Base-by-base conservation (phyloP, 2,329 filamentous ascomycete genomes). In the Dryadomyces quercivorus region DNA sequence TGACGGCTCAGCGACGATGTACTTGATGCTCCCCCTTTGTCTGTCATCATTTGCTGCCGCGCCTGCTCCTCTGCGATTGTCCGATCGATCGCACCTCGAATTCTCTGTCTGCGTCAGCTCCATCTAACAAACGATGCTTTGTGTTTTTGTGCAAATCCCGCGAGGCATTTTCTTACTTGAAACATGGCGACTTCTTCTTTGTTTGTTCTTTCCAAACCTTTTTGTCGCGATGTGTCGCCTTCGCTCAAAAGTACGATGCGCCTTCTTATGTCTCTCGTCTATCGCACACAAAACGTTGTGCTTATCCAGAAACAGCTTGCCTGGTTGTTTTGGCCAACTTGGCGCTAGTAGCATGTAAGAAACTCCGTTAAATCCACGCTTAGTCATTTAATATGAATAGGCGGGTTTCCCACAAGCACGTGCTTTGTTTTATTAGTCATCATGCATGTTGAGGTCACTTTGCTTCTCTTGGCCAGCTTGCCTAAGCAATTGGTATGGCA, bases 21-120 rank as follows among this genome's bases (percentile, higher is more conserved):
- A 62, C 70, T 63, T 55, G 53, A 51, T 1, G 53, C 69, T 69
- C 61, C 67, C 63, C 62, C 70, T 52, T 74, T 72, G 5, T 74
- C 66, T 59, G 74, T 63, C 44, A 71, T 62, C 51, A 74, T 69
- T 64, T 80, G 80, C 66, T 90, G 86, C 56, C 88, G 85, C 56
- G 88, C 86, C 70, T 95, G 88, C 71, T 96, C 91, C 72, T 95
- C 89, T 63, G 89, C 87, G 64, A 96, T 93, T 63, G 85, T 85
- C 63, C 84, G 83, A 67, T 95, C 88, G 67, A 95, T 89, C 57
- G 86, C 86, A 63, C 85, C 87, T 72, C 88, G 87, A 62, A 95
- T 75, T 74, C 87, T 81, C 86, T 93, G 66, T 52, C 55, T 31
- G n/a, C 10, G 46, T 44, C 52, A 50, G 51, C 51, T 52, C 34